Conservation (phyloP, 192 early-diverging fungal genomes). For the Phycomyces blakesleeanus region DNA sequence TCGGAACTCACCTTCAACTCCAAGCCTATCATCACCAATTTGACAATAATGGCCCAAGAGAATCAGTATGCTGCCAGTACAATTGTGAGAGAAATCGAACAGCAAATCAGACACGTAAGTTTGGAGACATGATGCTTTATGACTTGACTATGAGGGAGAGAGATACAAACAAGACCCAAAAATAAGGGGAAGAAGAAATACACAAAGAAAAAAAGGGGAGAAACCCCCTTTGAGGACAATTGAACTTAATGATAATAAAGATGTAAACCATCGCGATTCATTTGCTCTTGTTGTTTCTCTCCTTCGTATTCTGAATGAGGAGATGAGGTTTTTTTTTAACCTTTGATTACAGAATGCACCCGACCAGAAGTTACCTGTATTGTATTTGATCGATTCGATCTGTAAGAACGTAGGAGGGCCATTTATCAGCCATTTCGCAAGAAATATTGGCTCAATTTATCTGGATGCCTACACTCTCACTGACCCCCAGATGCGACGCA, state of each 20-base stretch:
- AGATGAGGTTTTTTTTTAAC: slow-evolving; percentile 10
- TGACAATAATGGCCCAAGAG: slow-evolving; percentile 83
- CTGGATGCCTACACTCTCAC: slow-evolving; percentile 71
- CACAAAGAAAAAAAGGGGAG: slow-evolving; percentile 1
- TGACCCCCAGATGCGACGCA: slow-evolving; percentile 55
- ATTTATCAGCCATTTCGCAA: slow-evolving; percentile 70
- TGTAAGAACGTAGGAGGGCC: slow-evolving; percentile 86
- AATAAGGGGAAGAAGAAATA: neutral
- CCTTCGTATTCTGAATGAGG: slow-evolving; percentile 1
- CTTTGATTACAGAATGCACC: slow-evolving; percentile 55
- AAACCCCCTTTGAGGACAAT: too few species aligned
- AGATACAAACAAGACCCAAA: neutral
- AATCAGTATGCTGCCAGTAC: slow-evolving; percentile 59
- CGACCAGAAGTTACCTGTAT: slow-evolving; percentile 76
- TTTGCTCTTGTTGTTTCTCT: too few species aligned
- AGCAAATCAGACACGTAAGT: slow-evolving; percentile 48
- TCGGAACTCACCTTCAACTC: slow-evolving; percentile 87
- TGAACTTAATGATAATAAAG: slow-evolving; percentile 6
- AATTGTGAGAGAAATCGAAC: slow-evolving; percentile 77
- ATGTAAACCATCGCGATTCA: neutral
- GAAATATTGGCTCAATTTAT: slow-evolving; percentile 72
- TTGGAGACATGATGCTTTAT: too few species aligned
- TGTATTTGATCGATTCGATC: slow-evolving; percentile 95
- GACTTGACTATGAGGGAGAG: slow-evolving; percentile 1
- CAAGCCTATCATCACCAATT: slow-evolving; percentile 86